Evolutionary conservation across 345 rosid species (phyloP), one percentile per base, ranked within the genome.

Genomic region (Pistacia integerrima): DNA sequence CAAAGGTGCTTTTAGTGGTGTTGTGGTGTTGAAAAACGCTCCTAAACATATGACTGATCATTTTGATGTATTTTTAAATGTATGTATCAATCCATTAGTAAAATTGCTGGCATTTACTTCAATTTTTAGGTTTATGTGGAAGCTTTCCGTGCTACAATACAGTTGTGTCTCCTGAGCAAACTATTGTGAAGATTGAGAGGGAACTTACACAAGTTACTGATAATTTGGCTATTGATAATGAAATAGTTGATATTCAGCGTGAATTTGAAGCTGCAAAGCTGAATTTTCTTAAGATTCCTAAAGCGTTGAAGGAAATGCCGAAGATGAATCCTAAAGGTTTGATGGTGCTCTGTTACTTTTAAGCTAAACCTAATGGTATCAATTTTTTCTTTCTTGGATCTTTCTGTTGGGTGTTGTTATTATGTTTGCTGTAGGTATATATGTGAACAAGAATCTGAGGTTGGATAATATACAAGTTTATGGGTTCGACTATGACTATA

Each of bases 401-500:
- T 16, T 25, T 51, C 12, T 57, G 41, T 73, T 67, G 54, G 68
- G 36, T 73, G 51, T 33, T 44, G 52, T 11, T 77, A 36, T 70
- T 57, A 46, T 38, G 76, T 46, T 48, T 63, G 51, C 35, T 78
- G 46, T 41, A 95, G 99, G 97, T 57, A 90, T 95, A 59, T 92
- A 90, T 83, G 98, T 93, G 61, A 92, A 91, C 83, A 96, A 85
- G 92, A 92, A 93, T 81, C 80, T 95, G 78, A 88, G 96, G 76
- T 76, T 96, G 89, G 96, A 96, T 75, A 84, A 81, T 63, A 73
- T 96, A 61, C 98, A 92, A 81, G 97, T 96, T 16, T 96, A 96
- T 76, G 99, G 97, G 74, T 96, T 96, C 35, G 97, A 96, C 80
- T 96, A 96, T 72, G 99, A 96, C 82, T 96, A 93, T 77, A 93